Evolutionary conservation across 768 basidiomycete species (phyloP).

Genomic region (Russula sp.): DNA sequence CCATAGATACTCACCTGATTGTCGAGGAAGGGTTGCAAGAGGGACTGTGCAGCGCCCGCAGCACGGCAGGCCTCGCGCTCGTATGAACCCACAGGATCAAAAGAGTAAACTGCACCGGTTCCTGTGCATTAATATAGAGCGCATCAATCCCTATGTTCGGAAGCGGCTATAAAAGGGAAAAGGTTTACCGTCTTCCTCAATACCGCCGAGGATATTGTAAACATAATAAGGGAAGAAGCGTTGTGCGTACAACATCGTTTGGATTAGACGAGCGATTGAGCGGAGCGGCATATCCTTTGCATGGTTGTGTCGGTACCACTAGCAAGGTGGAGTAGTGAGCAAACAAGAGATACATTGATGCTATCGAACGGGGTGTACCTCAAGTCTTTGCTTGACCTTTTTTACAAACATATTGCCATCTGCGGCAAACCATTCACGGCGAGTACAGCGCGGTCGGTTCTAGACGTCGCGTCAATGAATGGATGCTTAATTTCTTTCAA

Average conservation of each 20-base stretch:
- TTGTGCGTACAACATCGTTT: slow-evolving; percentile 95
- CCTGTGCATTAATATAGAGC: slow-evolving; percentile 45
- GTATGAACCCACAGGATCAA: slow-evolving; percentile 97
- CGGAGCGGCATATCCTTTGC: slow-evolving; percentile 96
- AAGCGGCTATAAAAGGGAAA: slow-evolving; percentile 18
- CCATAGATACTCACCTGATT: slow-evolving; percentile 74
- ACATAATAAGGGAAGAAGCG: slow-evolving; percentile 99
- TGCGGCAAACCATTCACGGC: slow-evolving; percentile 95
- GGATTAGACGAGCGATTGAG: slow-evolving; percentile 95
- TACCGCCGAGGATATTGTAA: slow-evolving; percentile 93
- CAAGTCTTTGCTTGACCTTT: slow-evolving; percentile 90
- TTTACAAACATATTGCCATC: slow-evolving; percentile 98
- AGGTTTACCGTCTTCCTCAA: slow-evolving; percentile 88
- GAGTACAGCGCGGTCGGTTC: slow-evolving; percentile 88
- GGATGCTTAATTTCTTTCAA: neutral
- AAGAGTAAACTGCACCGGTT: slow-evolving; percentile 97
- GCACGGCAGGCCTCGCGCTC: slow-evolving; percentile 96
- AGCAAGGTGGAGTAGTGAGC: neutral
- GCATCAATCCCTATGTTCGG: slow-evolving; percentile 19
- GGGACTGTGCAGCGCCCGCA: slow-evolving; percentile 89
- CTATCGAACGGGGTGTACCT: slow-evolving; percentile 52
- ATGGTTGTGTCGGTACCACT: slow-evolving; percentile 99
- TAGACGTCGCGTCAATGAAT: slow-evolving; percentile 36
- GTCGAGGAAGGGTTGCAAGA: slow-evolving; percentile 97
- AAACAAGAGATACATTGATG: neutral